Conservation (phyloP, 139 green algal genomes). For the Zygnema circumcarinatum region DNA sequence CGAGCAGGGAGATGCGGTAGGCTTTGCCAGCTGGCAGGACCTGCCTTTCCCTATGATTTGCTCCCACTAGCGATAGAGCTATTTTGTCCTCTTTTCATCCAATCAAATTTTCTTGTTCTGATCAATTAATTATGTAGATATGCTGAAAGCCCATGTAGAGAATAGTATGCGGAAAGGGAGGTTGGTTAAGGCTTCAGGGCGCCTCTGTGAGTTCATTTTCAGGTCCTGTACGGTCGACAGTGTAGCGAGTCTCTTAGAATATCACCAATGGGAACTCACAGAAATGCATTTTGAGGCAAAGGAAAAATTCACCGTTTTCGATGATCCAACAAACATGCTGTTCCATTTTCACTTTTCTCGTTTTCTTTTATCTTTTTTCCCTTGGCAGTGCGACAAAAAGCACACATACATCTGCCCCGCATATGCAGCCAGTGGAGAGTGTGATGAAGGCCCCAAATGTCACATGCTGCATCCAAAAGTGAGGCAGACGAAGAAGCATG, state of each 20-base stretch:
- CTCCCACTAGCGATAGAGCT: neutral
- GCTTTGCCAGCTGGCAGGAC: neutral
- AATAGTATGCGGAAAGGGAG: too few species aligned
- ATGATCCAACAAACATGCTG: neutral
- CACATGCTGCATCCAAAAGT: conserved; percentile 3
- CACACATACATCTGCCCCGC: conserved; percentile 20
- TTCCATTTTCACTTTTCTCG: neutral
- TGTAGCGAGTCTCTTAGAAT: neutral
- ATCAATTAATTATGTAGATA: neutral
- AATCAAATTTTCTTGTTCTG: neutral
- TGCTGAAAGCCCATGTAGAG: too few species aligned
- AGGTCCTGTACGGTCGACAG: neutral
- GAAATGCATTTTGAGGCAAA: neutral
- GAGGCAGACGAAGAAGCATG: neutral
- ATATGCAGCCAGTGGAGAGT: neutral
- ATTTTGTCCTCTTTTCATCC: neutral
- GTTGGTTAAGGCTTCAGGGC: neutral
- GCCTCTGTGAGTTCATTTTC: neutral
- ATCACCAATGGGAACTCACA: neutral
- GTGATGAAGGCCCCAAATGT: neutral
- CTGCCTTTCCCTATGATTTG: neutral
- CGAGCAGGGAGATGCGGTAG: neutral
- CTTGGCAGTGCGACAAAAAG: conserved; percentile 24
- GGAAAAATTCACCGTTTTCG: neutral
- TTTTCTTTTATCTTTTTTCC: neutral